A percentile compares a stretch with the other conserved stretches of the same genome.
These are phyloP conservation scores for Saccharomycopsis selenospora DNA, from an alignment of 805 yeast genomes.

Conservation along the genomic window DNA sequence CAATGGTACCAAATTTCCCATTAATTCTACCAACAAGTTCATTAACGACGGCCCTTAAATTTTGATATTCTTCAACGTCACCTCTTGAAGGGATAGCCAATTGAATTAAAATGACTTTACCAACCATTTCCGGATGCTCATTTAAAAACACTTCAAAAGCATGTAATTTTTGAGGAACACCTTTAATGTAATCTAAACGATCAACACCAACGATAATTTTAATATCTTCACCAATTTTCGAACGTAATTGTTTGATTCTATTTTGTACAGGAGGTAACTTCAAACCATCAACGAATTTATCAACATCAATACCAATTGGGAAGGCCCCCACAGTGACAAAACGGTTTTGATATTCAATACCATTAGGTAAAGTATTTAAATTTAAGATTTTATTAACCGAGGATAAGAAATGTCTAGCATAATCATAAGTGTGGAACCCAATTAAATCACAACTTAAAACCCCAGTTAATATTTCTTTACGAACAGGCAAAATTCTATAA, in stretches of 20 bases:
- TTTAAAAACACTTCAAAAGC: slow-evolving; percentile 89
- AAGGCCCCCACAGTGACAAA: slow-evolving; percentile 88
- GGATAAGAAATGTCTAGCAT: slow-evolving; percentile 90
- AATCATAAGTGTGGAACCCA: slow-evolving; percentile 99
- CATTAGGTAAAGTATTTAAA: slow-evolving; percentile 82
- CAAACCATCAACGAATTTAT: slow-evolving; percentile 77
- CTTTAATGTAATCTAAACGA: slow-evolving; percentile 92
- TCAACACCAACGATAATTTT: slow-evolving; percentile 96
- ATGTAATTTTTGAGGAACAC: slow-evolving; percentile 94
- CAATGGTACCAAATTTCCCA: slow-evolving; percentile 93
- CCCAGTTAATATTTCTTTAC: slow-evolving; percentile 86
- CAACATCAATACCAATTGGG: slow-evolving; percentile 98
- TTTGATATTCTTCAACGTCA: slow-evolving; percentile 96
- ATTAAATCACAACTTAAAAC: slow-evolving; percentile 89
- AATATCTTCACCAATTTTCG: slow-evolving; percentile 59
- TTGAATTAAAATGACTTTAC: slow-evolving; percentile 91
- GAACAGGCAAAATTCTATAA: slow-evolving; percentile 89
- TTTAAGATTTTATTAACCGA: slow-evolving; percentile 80
- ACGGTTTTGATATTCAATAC: slow-evolving; percentile 70
- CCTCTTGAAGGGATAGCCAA: slow-evolving; percentile 98
- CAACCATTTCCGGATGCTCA: slow-evolving; percentile 97
- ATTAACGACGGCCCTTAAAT: slow-evolving; percentile 86
- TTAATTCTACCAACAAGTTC: slow-evolving; percentile 95
- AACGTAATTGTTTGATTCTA: slow-evolving; percentile 55
- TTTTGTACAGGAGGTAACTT: slow-evolving; percentile 52